Conservation (phyloP, 1,139 yeast species). For the Sugiyamaella grinbergsii region DNA sequence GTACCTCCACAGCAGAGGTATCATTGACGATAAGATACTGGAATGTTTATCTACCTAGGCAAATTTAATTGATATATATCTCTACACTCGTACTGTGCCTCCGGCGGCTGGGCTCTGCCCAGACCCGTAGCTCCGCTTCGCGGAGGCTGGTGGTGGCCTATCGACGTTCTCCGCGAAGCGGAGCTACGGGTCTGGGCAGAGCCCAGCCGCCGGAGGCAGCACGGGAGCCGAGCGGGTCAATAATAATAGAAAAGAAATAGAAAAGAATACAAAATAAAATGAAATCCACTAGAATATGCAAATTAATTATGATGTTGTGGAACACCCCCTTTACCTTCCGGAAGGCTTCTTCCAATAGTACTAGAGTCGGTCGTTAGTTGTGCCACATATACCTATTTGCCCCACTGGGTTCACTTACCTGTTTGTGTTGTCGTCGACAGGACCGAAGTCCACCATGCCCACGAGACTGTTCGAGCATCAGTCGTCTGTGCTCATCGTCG, state of each 20-base stretch:
- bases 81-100: no score
- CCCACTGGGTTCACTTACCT: slow-evolving; percentile 43
- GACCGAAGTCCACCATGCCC: slow-evolving; percentile 82
- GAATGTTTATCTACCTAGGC: slow-evolving; percentile 6
- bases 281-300: slow-evolving; percentile 9
- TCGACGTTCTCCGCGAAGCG: slow-evolving; percentile 12
- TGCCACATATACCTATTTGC: slow-evolving; percentile 31
- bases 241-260: not conserved
- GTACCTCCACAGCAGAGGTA: slow-evolving; percentile 49
- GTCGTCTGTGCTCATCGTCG: slow-evolving; percentile 65
- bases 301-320: not conserved
- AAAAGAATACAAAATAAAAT: slow-evolving; percentile 2
- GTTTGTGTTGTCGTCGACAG: slow-evolving; percentile 93
- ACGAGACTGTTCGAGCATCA: slow-evolving; percentile 63
- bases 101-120: no score
- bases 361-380: slow-evolving; percentile 18
- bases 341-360: slow-evolving; percentile 41
- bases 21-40: slow-evolving; percentile 5
- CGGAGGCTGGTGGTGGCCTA: not conserved
- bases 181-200: slow-evolving; percentile 7
- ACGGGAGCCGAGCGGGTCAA: not conserved
- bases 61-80: not conserved
- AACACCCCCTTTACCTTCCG: slow-evolving; percentile 5
- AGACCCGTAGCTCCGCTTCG: not conserved
- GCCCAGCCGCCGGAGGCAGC: slow-evolving; percentile 10